phyloP scores from a whole-genome alignment of 345 rosid species.

The Euphorbia pulcherrima region DNA sequence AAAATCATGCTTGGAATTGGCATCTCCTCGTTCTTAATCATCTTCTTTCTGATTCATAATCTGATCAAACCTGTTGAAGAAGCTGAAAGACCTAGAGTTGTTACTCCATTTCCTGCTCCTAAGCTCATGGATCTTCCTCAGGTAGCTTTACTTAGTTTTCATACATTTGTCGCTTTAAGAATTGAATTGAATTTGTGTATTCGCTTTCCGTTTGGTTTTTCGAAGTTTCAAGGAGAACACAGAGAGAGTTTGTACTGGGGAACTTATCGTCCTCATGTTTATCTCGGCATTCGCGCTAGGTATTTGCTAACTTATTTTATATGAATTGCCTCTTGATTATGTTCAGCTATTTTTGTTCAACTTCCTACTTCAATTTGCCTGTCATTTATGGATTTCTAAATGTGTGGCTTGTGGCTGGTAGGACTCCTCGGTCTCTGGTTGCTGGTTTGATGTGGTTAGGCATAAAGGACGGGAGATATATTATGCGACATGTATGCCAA shows the following conservation, averaged over 20 bases:
- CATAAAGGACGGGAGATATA: constrained; percentile 58
- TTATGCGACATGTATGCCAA: constrained; percentile 77
- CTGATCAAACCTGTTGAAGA: constrained; percentile 37
- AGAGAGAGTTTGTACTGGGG: constrained; percentile 87
- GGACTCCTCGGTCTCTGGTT: constrained; percentile 69
- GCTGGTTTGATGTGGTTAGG: constrained; percentile 96
- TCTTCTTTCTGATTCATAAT: constrained; percentile 32
- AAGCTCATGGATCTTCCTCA: constrained; percentile 71
- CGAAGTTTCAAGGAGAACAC: constrained; percentile 83
- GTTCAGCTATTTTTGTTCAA: neutral
- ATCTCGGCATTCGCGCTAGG: constrained; percentile 88
- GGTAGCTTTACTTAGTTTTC: constrained; percentile 23
- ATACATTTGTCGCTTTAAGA: neutral
- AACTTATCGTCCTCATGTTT: constrained; percentile 79
- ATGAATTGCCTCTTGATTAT: neutral
- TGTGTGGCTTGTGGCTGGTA: constrained; percentile 20
- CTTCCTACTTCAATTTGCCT: neutral
- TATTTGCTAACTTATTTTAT: constrained; percentile 9
- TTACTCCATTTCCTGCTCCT: constrained; percentile 81
- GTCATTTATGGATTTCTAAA: neutral
- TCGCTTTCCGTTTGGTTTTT: constrained; percentile 1
- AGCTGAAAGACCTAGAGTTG: constrained; percentile 49
- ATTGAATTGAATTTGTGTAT: neutral
- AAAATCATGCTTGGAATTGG: constrained; percentile 39
- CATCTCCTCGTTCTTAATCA: constrained; percentile 27